A percentile compares a stretch with the other conserved stretches of the same genome.
Conservation (phyloP, 108 stramenopile species). For the Cyclotella atomus region DNA sequence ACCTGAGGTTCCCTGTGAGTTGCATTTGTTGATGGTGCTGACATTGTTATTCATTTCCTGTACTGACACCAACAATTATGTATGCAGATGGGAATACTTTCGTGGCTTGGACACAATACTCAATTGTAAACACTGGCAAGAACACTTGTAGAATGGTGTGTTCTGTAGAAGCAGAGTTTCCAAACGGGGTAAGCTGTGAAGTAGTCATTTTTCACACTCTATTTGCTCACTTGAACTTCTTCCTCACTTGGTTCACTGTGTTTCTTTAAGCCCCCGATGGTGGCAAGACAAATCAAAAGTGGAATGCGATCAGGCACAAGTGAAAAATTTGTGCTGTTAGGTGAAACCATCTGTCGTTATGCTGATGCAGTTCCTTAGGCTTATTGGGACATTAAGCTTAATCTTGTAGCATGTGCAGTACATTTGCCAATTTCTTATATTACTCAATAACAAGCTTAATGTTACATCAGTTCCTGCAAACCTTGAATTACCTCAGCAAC, state of each 20-base stretch:
- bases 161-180: constrained; percentile 82
- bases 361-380: constrained; percentile 60
- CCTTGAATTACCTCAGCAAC: not conserved
- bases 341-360: constrained; percentile 74
- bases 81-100: constrained; percentile 78
- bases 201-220: too few species aligned
- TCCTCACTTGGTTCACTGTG: too few species aligned
- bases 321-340: constrained; percentile 69
- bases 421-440: too few species aligned
- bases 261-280: constrained; percentile 61
- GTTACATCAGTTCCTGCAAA: too few species aligned
- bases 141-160: constrained; percentile 71
- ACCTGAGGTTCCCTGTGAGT: constrained; percentile 65
- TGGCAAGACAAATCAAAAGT: constrained; percentile 76
- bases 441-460: too few species aligned
- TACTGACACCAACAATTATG: too few species aligned
- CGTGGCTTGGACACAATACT: constrained; percentile 75
- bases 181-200: constrained; percentile 76
- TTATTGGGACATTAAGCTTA: too few species aligned
- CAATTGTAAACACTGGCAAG: constrained; percentile 72
- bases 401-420: too few species aligned
- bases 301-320: constrained; percentile 81
- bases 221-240: too few species aligned
- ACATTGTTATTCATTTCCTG: too few species aligned
- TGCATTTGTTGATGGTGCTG: not conserved